Percentiles rank a stretch among this genome's conserved stretches.
phyloP scores from a whole-genome alignment of 208 protist species.

The Trypanosoma boissoni region DNA sequence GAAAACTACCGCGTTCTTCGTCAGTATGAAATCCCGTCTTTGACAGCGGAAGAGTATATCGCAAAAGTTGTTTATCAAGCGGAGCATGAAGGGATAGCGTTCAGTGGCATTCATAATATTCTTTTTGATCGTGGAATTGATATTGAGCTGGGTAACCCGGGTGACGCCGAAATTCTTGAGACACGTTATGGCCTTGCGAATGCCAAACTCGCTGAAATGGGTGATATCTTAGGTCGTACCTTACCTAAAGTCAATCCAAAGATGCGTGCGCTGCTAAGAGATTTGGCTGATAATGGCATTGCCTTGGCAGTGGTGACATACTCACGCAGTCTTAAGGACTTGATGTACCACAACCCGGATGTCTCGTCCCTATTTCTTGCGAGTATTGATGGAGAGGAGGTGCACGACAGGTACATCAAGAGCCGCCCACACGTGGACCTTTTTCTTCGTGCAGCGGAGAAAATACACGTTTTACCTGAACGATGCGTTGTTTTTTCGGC shows the following conservation, averaged over 20 bases:
- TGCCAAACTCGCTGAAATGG: constrained; percentile 86
- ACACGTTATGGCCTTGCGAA: constrained; percentile 88
- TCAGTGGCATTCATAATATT: constrained; percentile 86
- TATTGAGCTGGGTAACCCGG: constrained; percentile 75
- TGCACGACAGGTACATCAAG: constrained; percentile 67
- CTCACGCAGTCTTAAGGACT: constrained; percentile 60
- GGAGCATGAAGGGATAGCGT: constrained; percentile 72
- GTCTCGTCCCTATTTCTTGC: constrained; percentile 64
- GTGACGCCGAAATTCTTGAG: constrained; percentile 89
- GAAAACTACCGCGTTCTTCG: constrained; percentile 83
- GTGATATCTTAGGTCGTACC: constrained; percentile 58
- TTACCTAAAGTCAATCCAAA: constrained; percentile 46
- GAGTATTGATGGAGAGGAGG: constrained; percentile 87
- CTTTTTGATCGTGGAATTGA: constrained; percentile 64
- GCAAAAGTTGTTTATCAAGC: constrained; percentile 80
- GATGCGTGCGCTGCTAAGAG: constrained; percentile 54
- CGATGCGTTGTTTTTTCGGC: constrained; percentile 77
- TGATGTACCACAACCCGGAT: constrained; percentile 55
- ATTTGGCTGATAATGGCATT: constrained; percentile 57
- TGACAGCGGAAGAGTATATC: constrained; percentile 85
- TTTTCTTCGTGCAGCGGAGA: constrained; percentile 69
- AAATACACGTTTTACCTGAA: constrained; percentile 77
- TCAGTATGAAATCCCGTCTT: constrained; percentile 57
- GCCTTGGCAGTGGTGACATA: constrained; percentile 81
- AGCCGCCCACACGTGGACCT: constrained; percentile 81